Conservation (phyloP, 768 basidiomycete species). For the Kwoniella botswanensis region DNA sequence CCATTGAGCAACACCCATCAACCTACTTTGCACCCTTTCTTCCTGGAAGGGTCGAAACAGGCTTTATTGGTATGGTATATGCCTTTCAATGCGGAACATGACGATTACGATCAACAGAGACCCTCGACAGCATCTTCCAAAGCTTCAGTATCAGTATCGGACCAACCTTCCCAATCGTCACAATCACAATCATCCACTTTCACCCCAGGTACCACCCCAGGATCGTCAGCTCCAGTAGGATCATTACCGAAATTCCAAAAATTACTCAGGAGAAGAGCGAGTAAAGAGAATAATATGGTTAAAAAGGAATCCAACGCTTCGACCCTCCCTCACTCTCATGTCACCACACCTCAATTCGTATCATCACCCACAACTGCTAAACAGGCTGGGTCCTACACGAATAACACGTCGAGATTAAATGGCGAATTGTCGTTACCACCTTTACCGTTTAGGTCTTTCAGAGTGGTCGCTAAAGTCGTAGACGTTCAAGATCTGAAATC, state of each 20-base stretch:
- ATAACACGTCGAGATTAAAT: background rate
- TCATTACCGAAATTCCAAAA: constrained; percentile 52
- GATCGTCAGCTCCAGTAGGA: constrained; percentile 10
- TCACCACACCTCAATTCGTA: background rate
- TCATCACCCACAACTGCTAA: background rate
- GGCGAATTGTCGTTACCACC: constrained; percentile 27
- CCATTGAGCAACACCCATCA: constrained; percentile 5
- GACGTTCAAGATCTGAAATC: constrained; percentile 71
- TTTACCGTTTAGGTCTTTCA: constrained; percentile 67
- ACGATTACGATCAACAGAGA: constrained; percentile 28
- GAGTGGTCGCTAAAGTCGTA: constrained; percentile 75
- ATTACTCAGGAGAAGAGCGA: constrained; percentile 45
- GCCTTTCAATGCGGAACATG: constrained; percentile 60
- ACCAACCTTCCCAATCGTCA: constrained; percentile 12
- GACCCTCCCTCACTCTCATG: background rate
- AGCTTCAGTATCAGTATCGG: constrained; percentile 28
- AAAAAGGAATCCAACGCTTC: constrained; percentile 23
- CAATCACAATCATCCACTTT: background rate
- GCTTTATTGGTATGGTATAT: constrained; percentile 81
- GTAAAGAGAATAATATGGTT: constrained; percentile 36
- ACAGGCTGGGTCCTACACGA: background rate
- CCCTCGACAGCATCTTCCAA: constrained; percentile 31
- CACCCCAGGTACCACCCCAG: background rate
- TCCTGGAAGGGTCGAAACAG: constrained; percentile 19
- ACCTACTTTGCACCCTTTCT: constrained; percentile 19